A percentile compares a stretch with the other conserved stretches of the same genome.
Conservation (phyloP, 2,329 filamentous ascomycete genomes). For the Fusarium anguioides region DNA sequence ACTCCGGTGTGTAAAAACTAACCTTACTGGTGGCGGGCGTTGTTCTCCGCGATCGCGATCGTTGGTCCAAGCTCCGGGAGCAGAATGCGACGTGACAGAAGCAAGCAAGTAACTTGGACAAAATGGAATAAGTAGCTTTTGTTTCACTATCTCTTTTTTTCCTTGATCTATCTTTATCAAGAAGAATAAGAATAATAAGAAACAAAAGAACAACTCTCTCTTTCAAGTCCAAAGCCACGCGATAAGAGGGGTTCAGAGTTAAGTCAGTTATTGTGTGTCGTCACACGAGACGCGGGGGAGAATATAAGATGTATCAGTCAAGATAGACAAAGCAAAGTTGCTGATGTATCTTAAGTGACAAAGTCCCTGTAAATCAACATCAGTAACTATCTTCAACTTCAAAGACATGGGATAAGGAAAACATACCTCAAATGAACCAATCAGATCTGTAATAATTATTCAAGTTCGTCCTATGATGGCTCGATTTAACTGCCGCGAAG, state of each 20-base stretch:
- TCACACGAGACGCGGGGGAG: conserved; percentile 30
- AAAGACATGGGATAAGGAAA: not conserved
- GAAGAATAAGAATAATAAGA: not conserved
- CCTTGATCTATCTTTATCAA: conserved; percentile 13
- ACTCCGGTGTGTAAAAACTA: conserved; percentile 17
- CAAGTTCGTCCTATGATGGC: conserved; percentile 41
- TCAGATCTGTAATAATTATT: conserved; percentile 15
- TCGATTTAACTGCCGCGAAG: conserved; percentile 38
- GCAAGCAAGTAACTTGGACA: not conserved
- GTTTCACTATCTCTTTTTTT: conserved; percentile 11
- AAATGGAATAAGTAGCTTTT: not conserved
- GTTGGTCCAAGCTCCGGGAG: conserved; percentile 33
- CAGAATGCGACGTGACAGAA: conserved; percentile 5
- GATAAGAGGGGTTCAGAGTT: conserved; percentile 8
- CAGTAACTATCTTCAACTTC: not conserved
- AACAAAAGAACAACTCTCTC: not conserved
- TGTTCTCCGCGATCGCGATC: conserved; percentile 30
- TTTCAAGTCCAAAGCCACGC: conserved; percentile 16
- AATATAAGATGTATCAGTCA: not conserved
- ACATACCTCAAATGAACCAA: conserved; percentile 31
- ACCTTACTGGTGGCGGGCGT: conserved; percentile 5
- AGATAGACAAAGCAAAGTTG: not conserved
- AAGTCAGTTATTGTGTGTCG: conserved; percentile 13
- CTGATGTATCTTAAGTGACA: not conserved
- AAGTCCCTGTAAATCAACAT: conserved; percentile 6